Conservation (phyloP, 1,284 basidiomycete genomes). For the Ganoderma lucidum region DNA sequence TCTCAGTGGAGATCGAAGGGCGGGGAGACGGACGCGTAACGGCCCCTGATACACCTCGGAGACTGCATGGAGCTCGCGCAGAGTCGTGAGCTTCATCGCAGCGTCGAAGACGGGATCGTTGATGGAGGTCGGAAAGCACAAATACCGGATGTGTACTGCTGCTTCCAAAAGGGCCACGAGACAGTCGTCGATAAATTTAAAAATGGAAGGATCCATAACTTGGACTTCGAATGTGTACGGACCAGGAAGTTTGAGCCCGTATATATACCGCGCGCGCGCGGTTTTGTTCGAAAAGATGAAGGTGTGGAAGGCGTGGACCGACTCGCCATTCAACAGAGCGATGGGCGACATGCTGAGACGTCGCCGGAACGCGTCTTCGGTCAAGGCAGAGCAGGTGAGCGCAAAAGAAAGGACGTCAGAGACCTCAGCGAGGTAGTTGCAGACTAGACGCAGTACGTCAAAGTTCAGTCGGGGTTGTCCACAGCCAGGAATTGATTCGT, state of each 20-base stretch:
- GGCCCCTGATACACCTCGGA: neutral
- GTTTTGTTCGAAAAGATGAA: neutral
- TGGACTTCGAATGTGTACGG: neutral
- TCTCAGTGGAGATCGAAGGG: neutral
- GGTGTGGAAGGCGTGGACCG: neutral
- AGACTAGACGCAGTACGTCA: neutral
- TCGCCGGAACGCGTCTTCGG: neutral
- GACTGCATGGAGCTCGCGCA: neutral
- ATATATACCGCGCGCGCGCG: neutral
- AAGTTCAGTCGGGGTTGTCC: neutral
- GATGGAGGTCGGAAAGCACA: neutral
- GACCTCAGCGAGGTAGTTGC: neutral
- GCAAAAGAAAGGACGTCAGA: conserved; percentile 1
- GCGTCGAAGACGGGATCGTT: neutral
- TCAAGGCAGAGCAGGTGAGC: neutral
- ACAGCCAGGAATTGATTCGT: neutral
- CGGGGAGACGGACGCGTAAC: neutral
- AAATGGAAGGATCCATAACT: neutral
- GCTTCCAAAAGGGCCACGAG: neutral
- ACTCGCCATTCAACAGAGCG: neutral
- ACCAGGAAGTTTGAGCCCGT: neutral
- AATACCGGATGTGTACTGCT: neutral
- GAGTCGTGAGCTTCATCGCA: neutral
- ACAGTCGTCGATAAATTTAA: no score
- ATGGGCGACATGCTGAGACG: neutral